phyloP scores from a whole-genome alignment of 108 stramenopile genomes.

The Skeletonema menzelii region DNA sequence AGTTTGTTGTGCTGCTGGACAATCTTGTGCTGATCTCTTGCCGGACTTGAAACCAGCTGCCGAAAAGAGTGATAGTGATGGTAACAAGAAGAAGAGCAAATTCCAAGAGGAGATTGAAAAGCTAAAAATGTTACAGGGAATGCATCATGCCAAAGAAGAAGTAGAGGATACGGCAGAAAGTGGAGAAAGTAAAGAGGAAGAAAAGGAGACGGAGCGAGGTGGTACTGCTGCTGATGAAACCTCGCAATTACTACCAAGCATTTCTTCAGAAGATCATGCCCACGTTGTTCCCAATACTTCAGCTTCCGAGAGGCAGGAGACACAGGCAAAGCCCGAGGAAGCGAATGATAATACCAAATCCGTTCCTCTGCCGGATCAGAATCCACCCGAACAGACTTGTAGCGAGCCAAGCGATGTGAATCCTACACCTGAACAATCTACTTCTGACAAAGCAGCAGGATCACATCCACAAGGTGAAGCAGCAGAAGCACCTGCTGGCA shows the following conservation, averaged over 20 bases:
- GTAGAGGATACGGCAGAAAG: slow-evolving; percentile 20
- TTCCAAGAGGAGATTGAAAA: slow-evolving; percentile 84
- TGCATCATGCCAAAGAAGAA: slow-evolving; percentile 43
- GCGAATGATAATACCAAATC: neutral
- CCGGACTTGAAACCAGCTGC: slow-evolving; percentile 47
- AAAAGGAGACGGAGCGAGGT: slow-evolving; percentile 12
- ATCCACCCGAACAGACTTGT: neutral
- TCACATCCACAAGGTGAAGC: neutral
- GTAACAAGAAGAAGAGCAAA: slow-evolving; percentile 18
- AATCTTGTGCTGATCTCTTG: slow-evolving; percentile 49
- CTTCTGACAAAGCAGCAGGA: neutral
- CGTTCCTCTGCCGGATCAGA: neutral
- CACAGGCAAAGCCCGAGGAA: neutral
- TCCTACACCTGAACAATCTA: neutral
- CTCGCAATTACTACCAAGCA: neutral
- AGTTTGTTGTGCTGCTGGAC: slow-evolving; percentile 49
- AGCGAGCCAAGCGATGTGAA: neutral
- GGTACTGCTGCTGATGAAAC: neutral
- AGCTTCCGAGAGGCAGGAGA: neutral
- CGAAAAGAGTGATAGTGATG: slow-evolving; percentile 10
- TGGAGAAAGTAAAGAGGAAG: slow-evolving; percentile 22
- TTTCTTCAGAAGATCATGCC: neutral
- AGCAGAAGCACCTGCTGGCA: neutral
- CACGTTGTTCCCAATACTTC: neutral
- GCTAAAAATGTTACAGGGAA: slow-evolving; percentile 64